Evolutionary conservation across 2,329 filamentous ascomycete genomes (phyloP).

Genomic region (Orbilia blumenaviensis): DNA sequence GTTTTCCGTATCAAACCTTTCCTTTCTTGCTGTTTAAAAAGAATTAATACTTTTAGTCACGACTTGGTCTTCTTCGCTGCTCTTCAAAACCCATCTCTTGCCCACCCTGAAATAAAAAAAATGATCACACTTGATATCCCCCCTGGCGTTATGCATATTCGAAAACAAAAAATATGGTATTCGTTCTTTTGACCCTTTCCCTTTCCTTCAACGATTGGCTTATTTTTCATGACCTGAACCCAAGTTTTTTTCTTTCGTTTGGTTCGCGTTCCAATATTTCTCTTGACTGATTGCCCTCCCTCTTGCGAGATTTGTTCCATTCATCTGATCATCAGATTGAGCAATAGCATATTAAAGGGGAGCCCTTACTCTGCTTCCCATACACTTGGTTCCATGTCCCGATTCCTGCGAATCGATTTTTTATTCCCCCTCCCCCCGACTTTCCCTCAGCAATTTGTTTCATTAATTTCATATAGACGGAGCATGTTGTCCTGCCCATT

Average conservation of each 20-base stretch:
- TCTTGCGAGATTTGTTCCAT: constrained; percentile 15
- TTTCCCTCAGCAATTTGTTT: not conserved
- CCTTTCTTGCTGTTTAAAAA: constrained; percentile 8
- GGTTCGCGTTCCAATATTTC: not conserved
- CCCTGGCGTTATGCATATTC: constrained; percentile 28
- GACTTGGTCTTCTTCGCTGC: not conserved
- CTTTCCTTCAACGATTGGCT: constrained; percentile 32
- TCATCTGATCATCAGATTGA: constrained; percentile 22
- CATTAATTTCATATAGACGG: constrained; percentile 43
- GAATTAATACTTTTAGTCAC: constrained; percentile 3
- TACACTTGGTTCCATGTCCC: constrained; percentile 18
- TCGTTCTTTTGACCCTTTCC: not conserved
- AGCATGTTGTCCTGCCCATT: constrained; percentile 4
- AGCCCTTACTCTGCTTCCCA: not conserved
- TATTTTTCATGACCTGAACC: constrained; percentile 19
- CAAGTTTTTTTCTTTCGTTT: not conserved
- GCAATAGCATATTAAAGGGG: constrained; percentile 34
- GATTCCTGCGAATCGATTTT: constrained; percentile 30
- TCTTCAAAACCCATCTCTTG: constrained; percentile 4
- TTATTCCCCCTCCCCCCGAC: not conserved
- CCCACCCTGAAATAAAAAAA: constrained; percentile 12
- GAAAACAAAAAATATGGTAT: constrained; percentile 46
- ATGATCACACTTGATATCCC: constrained; percentile 37
- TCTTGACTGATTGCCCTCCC: constrained; percentile 14
- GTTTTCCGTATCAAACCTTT: not conserved